Evolutionary conservation across 257 asterid genomes (phyloP).

Genomic region (Ajuga chamaepitys): DNA sequence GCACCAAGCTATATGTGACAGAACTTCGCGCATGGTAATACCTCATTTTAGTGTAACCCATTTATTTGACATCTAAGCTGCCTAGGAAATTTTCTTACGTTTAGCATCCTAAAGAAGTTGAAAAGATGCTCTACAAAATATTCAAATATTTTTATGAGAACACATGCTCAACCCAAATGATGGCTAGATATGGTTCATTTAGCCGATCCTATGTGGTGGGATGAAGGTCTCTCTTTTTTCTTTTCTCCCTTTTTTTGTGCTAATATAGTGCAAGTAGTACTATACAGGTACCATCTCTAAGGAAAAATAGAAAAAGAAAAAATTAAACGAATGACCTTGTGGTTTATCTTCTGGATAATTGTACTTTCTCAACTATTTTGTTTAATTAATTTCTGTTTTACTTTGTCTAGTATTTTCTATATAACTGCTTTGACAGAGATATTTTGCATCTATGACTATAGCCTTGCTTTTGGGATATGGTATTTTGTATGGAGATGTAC

Average conservation of each 20-base stretch:
- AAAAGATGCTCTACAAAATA: too few species aligned
- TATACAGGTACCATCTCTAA: background rate
- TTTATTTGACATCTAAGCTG: background rate
- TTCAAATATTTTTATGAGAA: too few species aligned
- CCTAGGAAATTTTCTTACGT: background rate
- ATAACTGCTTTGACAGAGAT: background rate
- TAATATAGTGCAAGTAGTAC: background rate
- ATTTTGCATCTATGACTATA: background rate
- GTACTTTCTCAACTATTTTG: background rate
- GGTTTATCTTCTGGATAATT: background rate
- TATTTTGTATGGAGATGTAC: too few species aligned
- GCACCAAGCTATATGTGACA: constrained; percentile 87
- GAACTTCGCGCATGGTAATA: constrained; percentile 70
- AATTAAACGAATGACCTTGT: background rate
- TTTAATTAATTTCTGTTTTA: background rate
- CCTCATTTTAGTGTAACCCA: background rate
- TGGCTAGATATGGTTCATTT: too few species aligned
- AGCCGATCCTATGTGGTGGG: too few species aligned
- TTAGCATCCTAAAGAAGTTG: background rate
- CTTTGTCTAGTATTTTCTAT: too few species aligned
- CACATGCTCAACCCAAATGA: too few species aligned
- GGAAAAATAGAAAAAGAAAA: background rate
- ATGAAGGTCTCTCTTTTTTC: too few species aligned
- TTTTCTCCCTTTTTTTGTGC: too few species aligned
- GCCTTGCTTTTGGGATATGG: too few species aligned